Evolutionary conservation across 139 green algal species (phyloP).

Genomic region (Pseudopediastrum boryanum): DNA sequence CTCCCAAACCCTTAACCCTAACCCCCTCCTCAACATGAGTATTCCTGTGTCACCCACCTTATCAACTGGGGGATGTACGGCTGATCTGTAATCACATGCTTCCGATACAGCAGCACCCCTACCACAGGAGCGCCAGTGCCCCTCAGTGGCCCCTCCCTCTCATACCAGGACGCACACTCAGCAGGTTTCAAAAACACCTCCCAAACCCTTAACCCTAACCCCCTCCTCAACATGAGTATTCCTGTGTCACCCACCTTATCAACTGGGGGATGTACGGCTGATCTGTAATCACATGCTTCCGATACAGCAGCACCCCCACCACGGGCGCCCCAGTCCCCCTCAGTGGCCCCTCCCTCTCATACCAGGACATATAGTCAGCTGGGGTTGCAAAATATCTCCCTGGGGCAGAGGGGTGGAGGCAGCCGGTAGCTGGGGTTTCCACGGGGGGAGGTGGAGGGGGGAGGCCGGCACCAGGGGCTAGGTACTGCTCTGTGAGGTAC

Average conservation of each 20-base stretch:
- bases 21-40: too few species aligned
- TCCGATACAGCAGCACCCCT: conserved; percentile 96
- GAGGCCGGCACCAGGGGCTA: conserved; percentile 41
- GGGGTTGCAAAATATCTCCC: conserved; percentile 73
- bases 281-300: conserved; percentile 97
- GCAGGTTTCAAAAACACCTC: too few species aligned
- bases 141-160: conserved; percentile 52
- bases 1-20: too few species aligned
- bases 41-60: not conserved
- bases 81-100: conserved; percentile 96
- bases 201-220: too few species aligned
- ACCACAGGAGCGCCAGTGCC: conserved; percentile 73
- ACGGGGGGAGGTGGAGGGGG: conserved; percentile 42
- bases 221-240: too few species aligned
- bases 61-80: conserved; percentile 40
- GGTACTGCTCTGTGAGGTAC: conserved; percentile 82
- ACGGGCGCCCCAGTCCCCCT: conserved; percentile 57
- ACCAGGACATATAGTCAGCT: conserved; percentile 87
- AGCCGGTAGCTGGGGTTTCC: conserved; percentile 92
- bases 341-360: conserved; percentile 50
- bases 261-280: conserved; percentile 39
- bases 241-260: conserved; percentile 5
- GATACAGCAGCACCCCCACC: conserved; percentile 93
- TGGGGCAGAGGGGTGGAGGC: conserved; percentile 84
- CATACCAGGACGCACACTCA: conserved; percentile 83